Base-by-base conservation (phyloP, 2,329 filamentous ascomycete genomes). In the Aspergillus sp. region DNA sequence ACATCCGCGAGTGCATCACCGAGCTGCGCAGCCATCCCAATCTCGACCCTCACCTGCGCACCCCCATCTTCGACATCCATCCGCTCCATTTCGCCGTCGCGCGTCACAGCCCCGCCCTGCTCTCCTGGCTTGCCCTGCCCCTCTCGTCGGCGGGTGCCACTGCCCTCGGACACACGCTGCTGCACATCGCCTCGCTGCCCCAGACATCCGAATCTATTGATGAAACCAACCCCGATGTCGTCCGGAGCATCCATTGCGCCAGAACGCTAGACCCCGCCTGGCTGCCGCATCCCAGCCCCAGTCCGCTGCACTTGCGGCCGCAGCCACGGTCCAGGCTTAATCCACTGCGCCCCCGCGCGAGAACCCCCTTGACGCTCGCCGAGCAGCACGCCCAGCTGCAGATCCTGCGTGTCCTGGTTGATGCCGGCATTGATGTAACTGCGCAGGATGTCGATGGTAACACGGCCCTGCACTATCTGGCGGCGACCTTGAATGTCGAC, bases 391-490 rank as follows among this genome's bases (percentile, higher is more conserved):
- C 40, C 13, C 51, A 56, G n/a, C 19, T 49, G 16, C 47, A 38
- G 16, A 53, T 48, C 4, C 43, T 56, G 19, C 17, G 35, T 11
- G 8, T 49, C 2, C 38, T 56, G 24, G 16, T 53, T 5, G 32
- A 42, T 24, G 46, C 22, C 19, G 42, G 45, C 1, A 7, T 52
- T 19, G 49, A 58, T 48, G 43, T 54, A 14, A 30, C 46, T 6
- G 54, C 49, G 19, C 20, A 53, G 41, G 56, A 58, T 43, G 44
- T 53, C 2, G 54, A 57, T 46, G 49, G 54, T 20, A 57, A 57
- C 19, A 59, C 54, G 13, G 51, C 56, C 13, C 45, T 59, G 17
- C 56, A 57, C 20, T 59, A 59, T 33, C 45, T 59, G 14, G 52
- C 54, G 19, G 38, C 32, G 2, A 49, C 54, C 1, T 51, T 55